Evolutionary conservation across 1,284 basidiomycete genomes (phyloP), one percentile per base, ranked within the genome.

Genomic region (Gomphus bonarii): DNA sequence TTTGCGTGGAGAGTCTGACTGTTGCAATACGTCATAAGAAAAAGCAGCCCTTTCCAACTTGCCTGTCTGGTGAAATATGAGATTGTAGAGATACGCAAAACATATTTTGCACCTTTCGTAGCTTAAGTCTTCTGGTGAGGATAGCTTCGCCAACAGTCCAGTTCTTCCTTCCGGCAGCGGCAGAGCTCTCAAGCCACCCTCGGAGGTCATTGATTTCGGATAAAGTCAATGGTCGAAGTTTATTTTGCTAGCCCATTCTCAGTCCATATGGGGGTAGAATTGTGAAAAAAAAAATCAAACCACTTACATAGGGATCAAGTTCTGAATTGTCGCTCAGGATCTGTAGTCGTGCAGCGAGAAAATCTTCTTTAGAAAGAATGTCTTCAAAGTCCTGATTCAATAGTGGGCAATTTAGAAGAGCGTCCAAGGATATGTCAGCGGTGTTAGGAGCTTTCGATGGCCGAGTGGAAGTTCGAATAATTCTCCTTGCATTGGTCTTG

Each of bases 111-210:
- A 52, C 57, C 57, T 58, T 52, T 46, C 33, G 9, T 10, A 53
- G 43, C 44, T 46, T 20, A 30, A 58, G 50, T 50, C 50, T 31
- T 47, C 50, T 31, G 6, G 38, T 28, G 12, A 58, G 36, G 14
- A 58, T 58, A 22, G 50, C 20, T 44, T 58, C 50, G 31, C 57
- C 57, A 38, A 40, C 31, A 46, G 57, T 58, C 50, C 50, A 58
- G 47, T 9, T 44, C 31, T 52, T 36, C 16, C 40, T 58, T 51
- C 57, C 57, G 16, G 57, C 50, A 4, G 50, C 40, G 11, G 49
- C 50, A 6, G 30, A 36, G 18, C 35, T 48, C 20, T 58, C 40
- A 18, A 58, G 50, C 57, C 57, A 58, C 10, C 28, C 44, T n/a
- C 44, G 40, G 22, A 58, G 43, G n/a, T 40, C 50, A n/a, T 58